Base-by-base conservation (phyloP, 176 grass and related monocot genomes). In the Elymus sibiricus region DNA sequence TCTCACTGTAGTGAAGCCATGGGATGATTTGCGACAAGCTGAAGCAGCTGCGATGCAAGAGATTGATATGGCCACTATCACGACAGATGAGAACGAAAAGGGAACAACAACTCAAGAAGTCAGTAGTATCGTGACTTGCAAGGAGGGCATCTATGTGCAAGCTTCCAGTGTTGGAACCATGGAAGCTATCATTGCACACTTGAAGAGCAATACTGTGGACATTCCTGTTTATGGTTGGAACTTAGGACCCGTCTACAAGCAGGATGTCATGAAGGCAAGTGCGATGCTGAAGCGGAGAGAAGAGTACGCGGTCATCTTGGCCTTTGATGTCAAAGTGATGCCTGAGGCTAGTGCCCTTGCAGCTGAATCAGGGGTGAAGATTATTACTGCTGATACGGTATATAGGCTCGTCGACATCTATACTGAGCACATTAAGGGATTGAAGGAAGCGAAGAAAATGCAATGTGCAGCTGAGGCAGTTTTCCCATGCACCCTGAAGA, bases 401-500 rank as follows among this genome's bases (percentile, higher is more conserved):
- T 76, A 76, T 32, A 53, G 19, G 26, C 46, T 76, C 9, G 73
- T 76, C 17, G 46, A 53, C 44, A 76, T 46, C 73, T 76, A 76
- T 76, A 27, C 16, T 76, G 73, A 53, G 73, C 44, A 76, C 43
- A 76, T 76, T 32, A 53, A 53, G 4, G 44, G 16, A 53, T 53
- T 76, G 73, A 53, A 76, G 44, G 73, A 76, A 32, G 73, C 73
- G 0, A 76, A 76, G 26, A 76, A 76, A 76, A 76, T 76, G 27
- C 73, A 76, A 22, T 76, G 16, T 76, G 44, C 73, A 32, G 27
- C 15, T 21, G 73, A 76, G 44, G 73, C 44, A 32, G 73, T 76
- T 32, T 76, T 76, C 73, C 73, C 73, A 76, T 76, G 73, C 27
- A 76, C 44, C 73, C 44, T 76, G 46, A 76, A 76, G 73, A 76